phyloP scores from a whole-genome alignment of 2,329 filamentous ascomycete genomes.

The Calonectria henricotiae region DNA sequence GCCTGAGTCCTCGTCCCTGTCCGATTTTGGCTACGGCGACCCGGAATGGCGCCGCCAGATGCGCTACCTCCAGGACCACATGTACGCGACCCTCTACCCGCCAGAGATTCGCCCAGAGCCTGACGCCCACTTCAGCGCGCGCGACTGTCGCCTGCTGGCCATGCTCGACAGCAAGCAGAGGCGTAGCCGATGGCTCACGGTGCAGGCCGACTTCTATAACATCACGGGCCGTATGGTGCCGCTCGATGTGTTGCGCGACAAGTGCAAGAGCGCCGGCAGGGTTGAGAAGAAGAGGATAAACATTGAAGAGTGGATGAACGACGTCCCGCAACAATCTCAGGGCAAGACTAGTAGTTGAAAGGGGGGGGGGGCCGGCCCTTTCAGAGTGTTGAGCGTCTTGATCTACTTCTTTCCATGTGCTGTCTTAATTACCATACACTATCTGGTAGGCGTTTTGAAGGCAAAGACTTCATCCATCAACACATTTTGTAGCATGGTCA shows the following conservation, averaged over 20 bases:
- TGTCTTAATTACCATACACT: neutral
- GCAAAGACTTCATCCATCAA: too few relatives aligned
- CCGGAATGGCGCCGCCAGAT: constrained; percentile 48
- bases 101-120: constrained; percentile 42
- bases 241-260: constrained; percentile 57
- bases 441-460: too few relatives aligned
- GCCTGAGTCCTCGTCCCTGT: constrained; percentile 42
- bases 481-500: neutral
- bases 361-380: too few relatives aligned
- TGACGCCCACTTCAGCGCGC: constrained; percentile 50
- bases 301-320: constrained; percentile 48
- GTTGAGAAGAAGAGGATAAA: constrained; percentile 24
- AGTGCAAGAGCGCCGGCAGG: constrained; percentile 55
- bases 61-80: constrained; percentile 55
- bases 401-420: neutral
- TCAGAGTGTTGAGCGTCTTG: neutral
- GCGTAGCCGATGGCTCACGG: constrained; percentile 59
- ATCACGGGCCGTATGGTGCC: constrained; percentile 62
- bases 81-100: constrained; percentile 56
- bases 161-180: constrained; percentile 56
- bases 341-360: constrained; percentile 24
- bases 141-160: constrained; percentile 58
- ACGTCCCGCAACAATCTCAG: constrained; percentile 34
- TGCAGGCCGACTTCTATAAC: constrained; percentile 65
- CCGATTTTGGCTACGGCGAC: constrained; percentile 40